These are phyloP conservation scores for Schwanniomyces vanrijiae DNA, from an alignment of 805 yeast genomes.

Conservation along the genomic window DNA sequence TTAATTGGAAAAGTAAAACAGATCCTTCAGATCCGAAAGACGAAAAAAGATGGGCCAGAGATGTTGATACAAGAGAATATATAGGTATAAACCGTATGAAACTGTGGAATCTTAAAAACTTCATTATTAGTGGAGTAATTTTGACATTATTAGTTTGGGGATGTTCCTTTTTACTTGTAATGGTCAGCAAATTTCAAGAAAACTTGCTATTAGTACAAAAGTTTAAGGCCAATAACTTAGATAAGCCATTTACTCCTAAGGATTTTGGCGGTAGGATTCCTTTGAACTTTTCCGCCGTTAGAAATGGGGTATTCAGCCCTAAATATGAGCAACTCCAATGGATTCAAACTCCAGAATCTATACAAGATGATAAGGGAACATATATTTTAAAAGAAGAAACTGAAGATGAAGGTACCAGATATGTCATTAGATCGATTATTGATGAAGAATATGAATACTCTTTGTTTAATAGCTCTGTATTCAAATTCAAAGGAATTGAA, in stretches of 20 bases:
- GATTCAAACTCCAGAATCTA: slow-evolving; percentile 56
- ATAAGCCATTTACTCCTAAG: neutral
- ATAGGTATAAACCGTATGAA: neutral
- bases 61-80: neutral
- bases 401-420: slow-evolving; percentile 45
- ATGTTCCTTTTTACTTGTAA: slow-evolving; percentile 26
- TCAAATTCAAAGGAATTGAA: slow-evolving; percentile 36
- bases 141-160: slow-evolving; percentile 38
- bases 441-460: slow-evolving; percentile 44
- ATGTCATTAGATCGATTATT: slow-evolving; percentile 53
- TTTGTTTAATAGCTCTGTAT: slow-evolving; percentile 50
- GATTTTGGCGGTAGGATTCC: slow-evolving; percentile 20
- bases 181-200: slow-evolving; percentile 16
- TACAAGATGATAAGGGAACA: slow-evolving; percentile 61
- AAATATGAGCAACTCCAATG: slow-evolving; percentile 61
- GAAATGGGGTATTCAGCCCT: slow-evolving; percentile 61
- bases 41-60: neutral
- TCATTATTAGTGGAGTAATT: slow-evolving; percentile 15
- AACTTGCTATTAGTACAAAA: neutral
- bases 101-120: slow-evolving; percentile 1
- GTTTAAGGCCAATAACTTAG: neutral
- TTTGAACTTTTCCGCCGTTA: slow-evolving; percentile 29
- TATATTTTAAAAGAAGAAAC: slow-evolving; percentile 43
- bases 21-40: neutral
- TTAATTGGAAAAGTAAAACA: neutral